These are phyloP conservation scores for Cordyceps pruinosa DNA, from an alignment of 2,329 filamentous ascomycete species.

Conservation along the genomic window DNA sequence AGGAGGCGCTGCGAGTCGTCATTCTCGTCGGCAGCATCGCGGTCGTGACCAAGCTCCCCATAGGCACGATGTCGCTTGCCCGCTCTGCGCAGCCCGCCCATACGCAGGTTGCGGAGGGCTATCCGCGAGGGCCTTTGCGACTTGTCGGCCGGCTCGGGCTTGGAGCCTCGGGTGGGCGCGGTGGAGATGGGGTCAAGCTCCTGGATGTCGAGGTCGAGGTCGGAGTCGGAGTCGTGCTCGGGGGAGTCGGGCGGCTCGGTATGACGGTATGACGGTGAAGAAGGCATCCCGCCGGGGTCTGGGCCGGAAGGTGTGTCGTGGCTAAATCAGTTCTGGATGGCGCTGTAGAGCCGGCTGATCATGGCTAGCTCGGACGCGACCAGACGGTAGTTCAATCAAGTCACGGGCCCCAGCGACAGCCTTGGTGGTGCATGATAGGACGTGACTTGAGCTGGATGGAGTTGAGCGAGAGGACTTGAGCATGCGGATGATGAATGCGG, in stretches of 20 bases:
- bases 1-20: conserved; percentile 64
- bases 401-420: conserved; percentile 9
- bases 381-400: conserved; percentile 11
- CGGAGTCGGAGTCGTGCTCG: conserved; percentile 64
- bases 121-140: conserved; percentile 52
- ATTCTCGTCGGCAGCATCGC: conserved; percentile 57
- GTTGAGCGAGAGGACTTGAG: not conserved
- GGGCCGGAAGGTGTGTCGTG: conserved; percentile 5
- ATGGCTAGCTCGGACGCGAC: conserved; percentile 10
- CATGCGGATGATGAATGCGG: not conserved
- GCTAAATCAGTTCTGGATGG: conserved; percentile 13
- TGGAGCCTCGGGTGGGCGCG: conserved; percentile 26
- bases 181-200: conserved; percentile 65
- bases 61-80: conserved; percentile 50
- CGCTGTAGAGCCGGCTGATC: conserved; percentile 19
- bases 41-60: conserved; percentile 52
- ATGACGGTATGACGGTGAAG: conserved; percentile 43
- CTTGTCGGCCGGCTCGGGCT: conserved; percentile 21
- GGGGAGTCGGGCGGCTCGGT: conserved; percentile 59
- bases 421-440: conserved; percentile 5
- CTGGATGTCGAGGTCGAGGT: conserved; percentile 66
- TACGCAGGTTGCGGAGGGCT: conserved; percentile 63
- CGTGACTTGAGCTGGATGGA: not conserved
- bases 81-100: conserved; percentile 53
- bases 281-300: conserved; percentile 45